Conservation (phyloP, 2,329 filamentous ascomycete species). For the Phialophora macrospora region DNA sequence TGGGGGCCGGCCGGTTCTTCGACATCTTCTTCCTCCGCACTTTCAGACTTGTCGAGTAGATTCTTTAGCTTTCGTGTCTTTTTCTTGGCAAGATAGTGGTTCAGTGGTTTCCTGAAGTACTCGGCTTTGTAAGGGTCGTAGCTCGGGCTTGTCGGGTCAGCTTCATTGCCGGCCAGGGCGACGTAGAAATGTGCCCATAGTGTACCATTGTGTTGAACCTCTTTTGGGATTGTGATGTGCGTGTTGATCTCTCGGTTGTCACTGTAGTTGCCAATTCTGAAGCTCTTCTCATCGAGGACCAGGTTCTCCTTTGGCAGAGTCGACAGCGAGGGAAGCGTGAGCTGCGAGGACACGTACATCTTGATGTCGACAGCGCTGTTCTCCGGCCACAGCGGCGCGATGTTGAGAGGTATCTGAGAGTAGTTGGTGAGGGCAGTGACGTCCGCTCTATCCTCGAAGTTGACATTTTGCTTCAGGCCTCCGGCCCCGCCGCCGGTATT, state of each 20-base stretch:
- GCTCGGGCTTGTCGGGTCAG: conserved; percentile 73
- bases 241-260: conserved; percentile 79
- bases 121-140: conserved; percentile 80
- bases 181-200: conserved; percentile 95
- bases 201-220: conserved; percentile 89
- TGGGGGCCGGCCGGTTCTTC: conserved; percentile 66
- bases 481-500: conserved; percentile 33
- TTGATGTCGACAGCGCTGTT: conserved; percentile 80
- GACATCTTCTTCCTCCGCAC: conserved; percentile 38
- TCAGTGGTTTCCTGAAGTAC: conserved; percentile 82
- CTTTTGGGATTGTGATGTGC: conserved; percentile 74
- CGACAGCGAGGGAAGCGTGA: conserved; percentile 70
- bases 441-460: conserved; percentile 68
- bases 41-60: conserved; percentile 62
- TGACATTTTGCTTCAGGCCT: conserved; percentile 55
- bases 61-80: conserved; percentile 87
- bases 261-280: conserved; percentile 76
- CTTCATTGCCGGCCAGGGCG: conserved; percentile 71
- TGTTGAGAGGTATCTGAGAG: conserved; percentile 67
- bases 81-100: conserved; percentile 89
- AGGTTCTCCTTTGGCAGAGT: conserved; percentile 69
- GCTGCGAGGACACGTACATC: conserved; percentile 80
- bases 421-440: conserved; percentile 63
- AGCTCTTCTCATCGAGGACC: conserved; percentile 79
- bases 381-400: conserved; percentile 86